Evolutionary conservation across 1,284 basidiomycete species (phyloP), one percentile per base, ranked within the genome.

Genomic region (Crucibulum cyathiforme): DNA sequence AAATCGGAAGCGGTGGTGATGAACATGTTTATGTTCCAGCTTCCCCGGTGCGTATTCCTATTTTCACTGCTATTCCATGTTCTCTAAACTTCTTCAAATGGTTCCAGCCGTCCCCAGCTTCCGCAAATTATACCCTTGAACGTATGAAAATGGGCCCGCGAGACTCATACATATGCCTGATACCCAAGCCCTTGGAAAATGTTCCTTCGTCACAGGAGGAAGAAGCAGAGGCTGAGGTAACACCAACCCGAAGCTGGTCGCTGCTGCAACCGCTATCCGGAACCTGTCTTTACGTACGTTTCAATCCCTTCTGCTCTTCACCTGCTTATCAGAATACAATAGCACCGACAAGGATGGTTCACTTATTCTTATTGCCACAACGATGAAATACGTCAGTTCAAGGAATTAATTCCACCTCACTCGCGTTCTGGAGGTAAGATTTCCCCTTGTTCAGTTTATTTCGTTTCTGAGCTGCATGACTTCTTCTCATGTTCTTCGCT

Each of bases 291-390:
- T 94, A 93, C 77, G 92, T 94, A 79, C 73, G 90, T 82, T 62
- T 58, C 63, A 54, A 43, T 64, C 69, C 64, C 67, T 61, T 63
- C 57, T 58, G 56, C 54, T 48, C 54, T 50, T 64, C 60, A 63
- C 58, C 63, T 60, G 63, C 60, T 60, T 61, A 57, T 61, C 54
- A 62, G 58, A 58, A 24, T 46, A 58, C 31, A 39, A 63, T 69
- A 94, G 92, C 89, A 91, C 74, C 86, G 87, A 68, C 91, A 93
- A 82, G 85, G 90, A 43, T 98, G 96, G 96, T 98, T 97, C 80
- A 98, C 95, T 46, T 98, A 97, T 77, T 90, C 93, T 60, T 97
- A 97, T 77, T 97, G 95, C 80, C 95, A 96, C 77, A 92, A 93
- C 77, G 85, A 88, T 60, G 88, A 94, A 77, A 92, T 95, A 62